phyloP scores from a whole-genome alignment of 805 yeast species.

The Hagleromyces aurorensis region DNA sequence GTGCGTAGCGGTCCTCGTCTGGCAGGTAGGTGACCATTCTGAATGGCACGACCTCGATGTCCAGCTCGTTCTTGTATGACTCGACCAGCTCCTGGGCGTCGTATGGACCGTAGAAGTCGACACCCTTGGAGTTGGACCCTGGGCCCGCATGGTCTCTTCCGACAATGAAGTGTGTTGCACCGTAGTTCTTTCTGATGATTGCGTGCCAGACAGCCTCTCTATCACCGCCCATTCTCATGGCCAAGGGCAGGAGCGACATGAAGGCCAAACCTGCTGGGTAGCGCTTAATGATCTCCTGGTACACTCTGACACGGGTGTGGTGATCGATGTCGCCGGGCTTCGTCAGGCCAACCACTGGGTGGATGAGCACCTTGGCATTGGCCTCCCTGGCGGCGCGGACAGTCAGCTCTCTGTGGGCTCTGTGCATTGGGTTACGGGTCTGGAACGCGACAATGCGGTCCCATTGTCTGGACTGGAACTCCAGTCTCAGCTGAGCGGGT shows the following conservation, averaged over 20 bases:
- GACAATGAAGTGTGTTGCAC: conserved; percentile 94
- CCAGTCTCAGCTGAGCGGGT: conserved; percentile 82
- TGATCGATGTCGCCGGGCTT: conserved; percentile 98
- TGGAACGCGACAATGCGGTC: conserved; percentile 90
- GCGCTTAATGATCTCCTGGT: conserved; percentile 83
- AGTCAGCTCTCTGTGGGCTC: conserved; percentile 94
- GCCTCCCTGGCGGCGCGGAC: conserved; percentile 94
- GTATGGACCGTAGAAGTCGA: conserved; percentile 92
- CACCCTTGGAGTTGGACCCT: conserved; percentile 80
- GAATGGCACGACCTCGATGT: conserved; percentile 88
- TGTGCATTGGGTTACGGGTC: conserved; percentile 97
- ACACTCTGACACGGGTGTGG: conserved; percentile 93
- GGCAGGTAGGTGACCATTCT: conserved; percentile 96
- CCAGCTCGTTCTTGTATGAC: conserved; percentile 65
- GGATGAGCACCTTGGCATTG: conserved; percentile 80
- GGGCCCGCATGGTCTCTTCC: conserved; percentile 99
- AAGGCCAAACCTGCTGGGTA: conserved; percentile 93
- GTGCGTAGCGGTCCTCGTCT: conserved; percentile 90
- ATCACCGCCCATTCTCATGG: conserved; percentile 99
- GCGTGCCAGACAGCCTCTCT: conserved; percentile 99
- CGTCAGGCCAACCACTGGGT: conserved; percentile 94
- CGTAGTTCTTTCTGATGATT: conserved; percentile 89
- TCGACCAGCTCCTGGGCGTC: conserved; percentile 91
- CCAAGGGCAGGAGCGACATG: conserved; percentile 80
- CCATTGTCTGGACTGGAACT: conserved; percentile 79